A percentile compares a stretch with the other conserved stretches of the same genome.
Evolutionary conservation across 768 basidiomycete genomes (phyloP).

Genomic region (Suillus cothurnatus): DNA sequence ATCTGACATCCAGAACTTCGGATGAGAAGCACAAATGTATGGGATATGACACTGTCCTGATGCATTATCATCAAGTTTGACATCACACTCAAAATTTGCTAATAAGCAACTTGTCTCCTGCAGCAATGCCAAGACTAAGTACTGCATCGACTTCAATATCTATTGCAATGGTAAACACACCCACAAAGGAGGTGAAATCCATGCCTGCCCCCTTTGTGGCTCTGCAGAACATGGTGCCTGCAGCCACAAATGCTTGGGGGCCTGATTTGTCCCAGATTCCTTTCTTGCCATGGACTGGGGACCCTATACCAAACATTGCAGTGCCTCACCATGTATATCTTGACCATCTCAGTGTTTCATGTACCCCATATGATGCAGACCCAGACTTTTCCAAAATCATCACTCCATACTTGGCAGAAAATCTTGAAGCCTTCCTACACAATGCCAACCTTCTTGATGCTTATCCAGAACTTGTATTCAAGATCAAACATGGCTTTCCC

Average conservation of each 20-base stretch:
- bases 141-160: neutral
- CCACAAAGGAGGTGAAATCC: neutral
- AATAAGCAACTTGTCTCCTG: too few relatives aligned
- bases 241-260: neutral
- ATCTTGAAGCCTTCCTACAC: neutral
- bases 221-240: neutral
- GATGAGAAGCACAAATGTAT: too few relatives aligned
- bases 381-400: neutral
- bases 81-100: too few relatives aligned
- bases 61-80: too few relatives aligned
- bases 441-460: neutral
- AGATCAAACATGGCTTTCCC: constrained; percentile 15
- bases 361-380: neutral
- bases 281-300: neutral
- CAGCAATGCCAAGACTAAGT: too few relatives aligned
- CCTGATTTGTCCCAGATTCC: neutral
- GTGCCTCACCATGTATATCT: neutral
- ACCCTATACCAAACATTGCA: neutral
- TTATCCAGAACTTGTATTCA: constrained; percentile 3
- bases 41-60: too few relatives aligned
- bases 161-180: neutral
- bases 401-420: neutral
- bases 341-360: neutral
- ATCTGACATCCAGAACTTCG: too few relatives aligned
- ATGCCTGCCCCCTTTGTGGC: neutral